Evolutionary conservation across 371 early-diverging fungal genomes (phyloP).

Genomic region (Dichotomocladium elegans): DNA sequence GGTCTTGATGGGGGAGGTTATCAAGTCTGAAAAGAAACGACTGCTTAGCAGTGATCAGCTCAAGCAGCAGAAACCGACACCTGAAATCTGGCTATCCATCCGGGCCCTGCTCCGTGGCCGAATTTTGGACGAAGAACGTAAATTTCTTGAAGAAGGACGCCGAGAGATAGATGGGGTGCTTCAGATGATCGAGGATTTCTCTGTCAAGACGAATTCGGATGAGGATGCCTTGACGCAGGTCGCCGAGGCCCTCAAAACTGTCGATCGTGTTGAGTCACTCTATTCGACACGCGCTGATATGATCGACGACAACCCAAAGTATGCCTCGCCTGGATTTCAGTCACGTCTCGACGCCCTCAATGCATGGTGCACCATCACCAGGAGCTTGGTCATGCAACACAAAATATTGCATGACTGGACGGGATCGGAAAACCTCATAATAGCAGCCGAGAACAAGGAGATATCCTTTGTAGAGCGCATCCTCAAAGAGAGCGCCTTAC

Average conservation of each 20-base stretch:
- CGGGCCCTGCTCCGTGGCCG: slow-evolving; percentile 65
- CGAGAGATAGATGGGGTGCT: slow-evolving; percentile 60
- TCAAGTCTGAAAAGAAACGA: slow-evolving; percentile 76
- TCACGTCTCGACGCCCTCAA: slow-evolving; percentile 68
- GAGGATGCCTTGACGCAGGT: slow-evolving; percentile 57
- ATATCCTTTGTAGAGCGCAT: slow-evolving; percentile 83
- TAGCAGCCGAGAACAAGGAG: slow-evolving; percentile 31
- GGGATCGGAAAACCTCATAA: slow-evolving; percentile 66
- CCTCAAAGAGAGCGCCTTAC: slow-evolving; percentile 76
- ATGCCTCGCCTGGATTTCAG: slow-evolving; percentile 66
- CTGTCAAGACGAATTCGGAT: slow-evolving; percentile 44
- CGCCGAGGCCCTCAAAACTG: slow-evolving; percentile 62
- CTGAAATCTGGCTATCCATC: slow-evolving; percentile 78
- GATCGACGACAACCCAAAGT: slow-evolving; percentile 63
- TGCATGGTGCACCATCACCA: slow-evolving; percentile 76
- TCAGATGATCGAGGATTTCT: slow-evolving; percentile 61
- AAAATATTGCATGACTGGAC: slow-evolving; percentile 82
- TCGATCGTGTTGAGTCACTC: slow-evolving; percentile 76
- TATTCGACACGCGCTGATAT: slow-evolving; percentile 72
- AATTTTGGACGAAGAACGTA: slow-evolving; percentile 59
- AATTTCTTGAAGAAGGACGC: slow-evolving; percentile 65
- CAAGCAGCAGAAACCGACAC: slow-evolving; percentile 41
- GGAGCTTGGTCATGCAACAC: slow-evolving; percentile 67
- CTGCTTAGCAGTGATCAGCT: slow-evolving; percentile 52
- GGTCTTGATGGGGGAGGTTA: slow-evolving; percentile 80